Conservation (phyloP, 306 rosid genomes). For the Ochetophila trinervis region DNA sequence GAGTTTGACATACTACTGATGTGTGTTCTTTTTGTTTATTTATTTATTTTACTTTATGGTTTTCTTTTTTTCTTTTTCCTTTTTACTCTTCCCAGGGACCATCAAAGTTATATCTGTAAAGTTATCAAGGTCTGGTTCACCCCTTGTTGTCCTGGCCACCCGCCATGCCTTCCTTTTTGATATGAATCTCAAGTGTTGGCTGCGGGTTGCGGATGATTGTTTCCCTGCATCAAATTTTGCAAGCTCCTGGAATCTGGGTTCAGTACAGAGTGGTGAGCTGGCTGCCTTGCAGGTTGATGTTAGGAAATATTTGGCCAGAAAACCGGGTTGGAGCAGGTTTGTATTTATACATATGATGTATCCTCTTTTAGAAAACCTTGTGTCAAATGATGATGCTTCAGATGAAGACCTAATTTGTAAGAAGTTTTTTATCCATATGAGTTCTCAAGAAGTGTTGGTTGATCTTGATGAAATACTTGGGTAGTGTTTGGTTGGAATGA, state of each 20-base stretch:
- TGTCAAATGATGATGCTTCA: not conserved
- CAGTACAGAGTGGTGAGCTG: constrained; percentile 86
- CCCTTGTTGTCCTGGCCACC: constrained; percentile 80
- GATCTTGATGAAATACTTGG: too few relatives aligned
- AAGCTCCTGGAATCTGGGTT: constrained; percentile 93
- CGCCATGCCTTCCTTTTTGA: constrained; percentile 94
- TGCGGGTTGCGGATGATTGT: constrained; percentile 97
- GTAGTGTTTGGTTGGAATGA: too few relatives aligned
- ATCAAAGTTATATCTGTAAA: constrained; percentile 82
- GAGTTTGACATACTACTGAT: not conserved
- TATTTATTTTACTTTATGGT: not conserved
- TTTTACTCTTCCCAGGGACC: constrained; percentile 41
- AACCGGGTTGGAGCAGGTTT: constrained; percentile 99
- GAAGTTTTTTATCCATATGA: too few relatives aligned
- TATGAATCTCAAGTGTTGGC: constrained; percentile 90
- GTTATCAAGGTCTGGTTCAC: constrained; percentile 69
- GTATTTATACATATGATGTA: constrained; percentile 27
- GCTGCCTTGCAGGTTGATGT: constrained; percentile 96
- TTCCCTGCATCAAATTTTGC: constrained; percentile 96
- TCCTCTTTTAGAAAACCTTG: not conserved
- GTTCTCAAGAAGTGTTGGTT: too few relatives aligned
- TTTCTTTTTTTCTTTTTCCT: constrained; percentile 8
- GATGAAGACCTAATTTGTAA: not conserved
- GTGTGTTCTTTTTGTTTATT: not conserved
- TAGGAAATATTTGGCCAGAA: constrained; percentile 90